phyloP scores from a whole-genome alignment of 441 rosid genomes.

The Aquilaria agallochum region DNA sequence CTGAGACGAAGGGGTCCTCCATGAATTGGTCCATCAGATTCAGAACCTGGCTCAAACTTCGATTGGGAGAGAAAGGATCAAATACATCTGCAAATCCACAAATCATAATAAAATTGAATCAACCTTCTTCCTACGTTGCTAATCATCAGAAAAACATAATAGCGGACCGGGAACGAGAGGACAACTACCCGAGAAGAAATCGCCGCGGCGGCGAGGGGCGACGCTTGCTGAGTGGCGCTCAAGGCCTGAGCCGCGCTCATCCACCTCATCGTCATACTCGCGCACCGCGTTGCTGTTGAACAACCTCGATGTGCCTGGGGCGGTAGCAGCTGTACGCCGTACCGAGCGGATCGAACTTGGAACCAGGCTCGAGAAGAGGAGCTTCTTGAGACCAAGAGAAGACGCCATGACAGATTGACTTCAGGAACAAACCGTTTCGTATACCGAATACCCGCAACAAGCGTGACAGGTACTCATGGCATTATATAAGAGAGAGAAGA shows the following conservation, averaged over 20 bases:
- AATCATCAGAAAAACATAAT: neutral
- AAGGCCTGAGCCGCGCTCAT: constrained; percentile 21
- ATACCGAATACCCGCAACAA: neutral
- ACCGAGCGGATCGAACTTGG: constrained; percentile 11
- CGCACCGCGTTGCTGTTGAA: constrained; percentile 54
- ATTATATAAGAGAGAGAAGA: constrained; percentile 2
- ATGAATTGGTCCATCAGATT: constrained; percentile 53
- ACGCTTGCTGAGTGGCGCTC: constrained; percentile 26
- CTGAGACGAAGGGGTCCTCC: constrained; percentile 43
- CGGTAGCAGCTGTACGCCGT: constrained; percentile 17
- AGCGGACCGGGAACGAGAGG: neutral
- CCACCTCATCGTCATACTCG: constrained; percentile 21
- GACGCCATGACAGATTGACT: constrained; percentile 40
- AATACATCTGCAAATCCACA: constrained; percentile 35
- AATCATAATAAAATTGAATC: neutral
- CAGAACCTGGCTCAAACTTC: constrained; percentile 55
- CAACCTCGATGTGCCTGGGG: constrained; percentile 33
- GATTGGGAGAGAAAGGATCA: constrained; percentile 52
- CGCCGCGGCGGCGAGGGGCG: constrained; percentile 39
- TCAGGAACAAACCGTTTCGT: neutral
- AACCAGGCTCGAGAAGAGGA: constrained; percentile 26
- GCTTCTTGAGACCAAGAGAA: constrained; percentile 42
- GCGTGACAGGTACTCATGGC: accelerated
- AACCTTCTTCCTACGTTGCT: no score
- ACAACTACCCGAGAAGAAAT: constrained; percentile 49